A percentile compares a stretch with the other conserved stretches of the same genome.
These are phyloP conservation scores for Fusarium duplospermum DNA, from an alignment of 2,329 filamentous ascomycete species.

Conservation along the genomic window DNA sequence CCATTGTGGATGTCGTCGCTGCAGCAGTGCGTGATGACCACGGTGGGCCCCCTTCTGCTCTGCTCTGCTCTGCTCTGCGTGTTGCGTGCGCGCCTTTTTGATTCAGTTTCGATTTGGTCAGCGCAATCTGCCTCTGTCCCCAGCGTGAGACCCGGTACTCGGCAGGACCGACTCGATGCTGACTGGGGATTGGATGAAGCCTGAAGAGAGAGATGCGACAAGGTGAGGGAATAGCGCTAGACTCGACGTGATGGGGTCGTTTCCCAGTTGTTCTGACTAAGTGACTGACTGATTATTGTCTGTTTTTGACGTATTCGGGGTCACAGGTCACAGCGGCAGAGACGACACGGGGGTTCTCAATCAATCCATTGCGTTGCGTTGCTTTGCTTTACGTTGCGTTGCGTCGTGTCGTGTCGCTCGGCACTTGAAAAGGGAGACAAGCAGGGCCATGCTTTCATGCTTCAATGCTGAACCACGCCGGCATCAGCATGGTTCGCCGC, in stretches of 20 bases:
- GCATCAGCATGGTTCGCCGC: slow-evolving; percentile 31
- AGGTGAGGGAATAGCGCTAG: slow-evolving; percentile 16
- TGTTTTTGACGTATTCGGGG: not conserved
- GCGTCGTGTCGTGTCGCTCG: not conserved
- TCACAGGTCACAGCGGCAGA: slow-evolving; percentile 1
- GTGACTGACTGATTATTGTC: slow-evolving; percentile 13
- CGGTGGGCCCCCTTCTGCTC: slow-evolving; percentile 1
- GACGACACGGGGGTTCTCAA: not conserved
- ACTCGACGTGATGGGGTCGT: slow-evolving; percentile 1
- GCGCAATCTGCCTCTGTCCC: slow-evolving; percentile 26
- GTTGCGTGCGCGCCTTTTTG: slow-evolving; percentile 8
- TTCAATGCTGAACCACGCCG: slow-evolving; percentile 5
- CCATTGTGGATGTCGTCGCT: slow-evolving; percentile 9
- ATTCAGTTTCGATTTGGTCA: slow-evolving; percentile 20
- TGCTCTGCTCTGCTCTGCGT: not conserved
- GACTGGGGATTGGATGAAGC: slow-evolving; percentile 18
- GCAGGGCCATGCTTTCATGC: slow-evolving; percentile 10
- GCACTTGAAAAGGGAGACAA: not conserved
- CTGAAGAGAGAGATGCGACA: not conserved
- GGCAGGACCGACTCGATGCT: slow-evolving; percentile 25
- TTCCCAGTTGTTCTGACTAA: slow-evolving; percentile 27
- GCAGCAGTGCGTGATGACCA: slow-evolving; percentile 1
- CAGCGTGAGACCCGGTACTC: slow-evolving; percentile 6
- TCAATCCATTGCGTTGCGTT: not conserved
- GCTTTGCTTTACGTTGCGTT: not conserved